These are phyloP conservation scores for Ceriops tagal DNA, from an alignment of 345 rosid species.

Conservation along the genomic window DNA sequence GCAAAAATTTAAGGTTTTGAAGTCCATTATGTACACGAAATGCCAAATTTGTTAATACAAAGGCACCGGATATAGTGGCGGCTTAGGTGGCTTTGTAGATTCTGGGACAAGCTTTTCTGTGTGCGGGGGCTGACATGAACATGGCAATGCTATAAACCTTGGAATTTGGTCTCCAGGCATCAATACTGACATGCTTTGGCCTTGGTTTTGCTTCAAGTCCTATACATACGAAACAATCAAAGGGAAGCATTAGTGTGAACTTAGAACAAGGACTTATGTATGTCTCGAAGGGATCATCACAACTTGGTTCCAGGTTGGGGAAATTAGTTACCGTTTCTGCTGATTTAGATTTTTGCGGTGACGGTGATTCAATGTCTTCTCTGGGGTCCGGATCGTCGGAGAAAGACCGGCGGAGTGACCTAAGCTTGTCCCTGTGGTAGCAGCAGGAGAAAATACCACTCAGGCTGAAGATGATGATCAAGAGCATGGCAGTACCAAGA, in stretches of 20 bases:
- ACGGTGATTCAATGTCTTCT: constrained; percentile 47
- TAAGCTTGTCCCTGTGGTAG: constrained; percentile 95
- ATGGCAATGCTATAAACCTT: constrained; percentile 88
- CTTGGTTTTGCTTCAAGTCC: constrained; percentile 48
- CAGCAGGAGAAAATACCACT: constrained; percentile 97
- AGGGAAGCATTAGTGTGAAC: background rate
- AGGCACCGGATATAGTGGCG: constrained; percentile 63
- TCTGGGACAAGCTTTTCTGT: constrained; percentile 37
- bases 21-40: constrained; percentile 23
- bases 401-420: constrained; percentile 70
- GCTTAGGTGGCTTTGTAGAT: constrained; percentile 49
- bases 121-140: constrained; percentile 69
- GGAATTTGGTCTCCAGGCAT: constrained; percentile 93
- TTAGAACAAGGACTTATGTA: background rate
- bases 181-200: constrained; percentile 69
- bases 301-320: background rate
- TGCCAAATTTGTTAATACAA: constrained; percentile 40
- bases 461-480: constrained; percentile 75
- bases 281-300: background rate
- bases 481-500: constrained; percentile 85
- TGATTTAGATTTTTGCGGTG: constrained; percentile 45
- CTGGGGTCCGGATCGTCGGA: constrained; percentile 38
- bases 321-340: constrained; percentile 37
- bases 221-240: constrained; percentile 13
- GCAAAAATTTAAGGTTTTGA: background rate